Percentiles rank a stretch among this genome's conserved stretches.
phyloP scores from a whole-genome alignment of 1,139 yeast genomes.

The Saccharomyces pastorianus region DNA sequence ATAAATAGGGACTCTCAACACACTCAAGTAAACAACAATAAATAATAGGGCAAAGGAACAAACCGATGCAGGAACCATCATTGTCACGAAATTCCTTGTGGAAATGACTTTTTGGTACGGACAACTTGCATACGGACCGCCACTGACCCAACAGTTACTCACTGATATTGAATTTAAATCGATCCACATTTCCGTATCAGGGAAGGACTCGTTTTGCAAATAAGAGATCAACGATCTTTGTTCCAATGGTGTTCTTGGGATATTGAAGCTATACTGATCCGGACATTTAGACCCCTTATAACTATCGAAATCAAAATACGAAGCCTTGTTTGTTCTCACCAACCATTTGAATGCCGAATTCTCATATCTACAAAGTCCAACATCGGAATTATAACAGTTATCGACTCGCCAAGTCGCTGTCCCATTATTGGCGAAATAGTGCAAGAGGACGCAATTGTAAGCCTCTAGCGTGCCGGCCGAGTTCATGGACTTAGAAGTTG shows the following conservation, averaged over 20 bases:
- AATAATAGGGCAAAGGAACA: conserved; percentile 46
- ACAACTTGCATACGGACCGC: conserved; percentile 72
- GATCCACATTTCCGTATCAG: conserved; percentile 49
- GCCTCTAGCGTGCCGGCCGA: conserved; percentile 34
- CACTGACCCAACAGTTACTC: conserved; percentile 74
- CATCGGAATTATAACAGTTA: conserved; percentile 52
- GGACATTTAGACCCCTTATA: conserved; percentile 42
- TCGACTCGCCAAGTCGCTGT: conserved; percentile 48
- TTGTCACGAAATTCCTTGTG: conserved; percentile 48
- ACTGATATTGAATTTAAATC: conserved; percentile 75
- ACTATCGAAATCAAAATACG: conserved; percentile 40
- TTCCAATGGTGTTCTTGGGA: conserved; percentile 51
- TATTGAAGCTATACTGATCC: conserved; percentile 41
- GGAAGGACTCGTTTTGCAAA: conserved; percentile 13
- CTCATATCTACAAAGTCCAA: conserved; percentile 49
- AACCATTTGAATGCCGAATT: conserved; percentile 42
- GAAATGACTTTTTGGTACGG: conserved; percentile 60
- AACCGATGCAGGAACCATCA: conserved; percentile 59
- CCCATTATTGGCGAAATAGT: conserved; percentile 26
- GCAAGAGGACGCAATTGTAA: conserved; percentile 50
- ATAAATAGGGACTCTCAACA: conserved; percentile 42
- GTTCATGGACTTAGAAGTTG: conserved; percentile 13
- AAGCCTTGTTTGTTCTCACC: conserved; percentile 31
- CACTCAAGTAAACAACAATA: conserved; percentile 35
- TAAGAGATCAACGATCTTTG: conserved; percentile 31